Evolutionary conservation across 2,329 filamentous ascomycete species (phyloP).

Genomic region (Cordyceps javanica): DNA sequence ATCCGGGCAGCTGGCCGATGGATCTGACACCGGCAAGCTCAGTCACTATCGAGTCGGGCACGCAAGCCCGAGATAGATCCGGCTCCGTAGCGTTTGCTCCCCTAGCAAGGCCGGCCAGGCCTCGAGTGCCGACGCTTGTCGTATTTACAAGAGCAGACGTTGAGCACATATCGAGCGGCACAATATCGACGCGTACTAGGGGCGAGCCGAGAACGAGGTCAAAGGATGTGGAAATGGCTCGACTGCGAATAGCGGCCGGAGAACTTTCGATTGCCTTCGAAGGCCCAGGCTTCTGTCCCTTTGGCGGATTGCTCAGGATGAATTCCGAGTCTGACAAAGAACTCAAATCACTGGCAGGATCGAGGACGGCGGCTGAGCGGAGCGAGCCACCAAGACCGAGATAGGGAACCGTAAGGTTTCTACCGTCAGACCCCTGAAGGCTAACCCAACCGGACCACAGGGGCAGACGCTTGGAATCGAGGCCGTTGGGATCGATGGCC

Average conservation of each 20-base stretch:
- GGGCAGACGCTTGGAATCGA: constrained; percentile 1
- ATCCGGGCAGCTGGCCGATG: constrained; percentile 5
- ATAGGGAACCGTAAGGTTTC: constrained; percentile 12
- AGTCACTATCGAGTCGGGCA: neutral
- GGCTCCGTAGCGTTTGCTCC: neutral
- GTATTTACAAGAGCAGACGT: neutral
- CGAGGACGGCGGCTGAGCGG: neutral
- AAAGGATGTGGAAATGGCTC: neutral
- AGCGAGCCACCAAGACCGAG: constrained; percentile 5
- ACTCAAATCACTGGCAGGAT: neutral
- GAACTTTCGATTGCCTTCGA: neutral
- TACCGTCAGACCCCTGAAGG: constrained; percentile 12
- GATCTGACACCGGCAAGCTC: neutral
- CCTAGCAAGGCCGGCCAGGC: neutral
- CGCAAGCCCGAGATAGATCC: neutral
- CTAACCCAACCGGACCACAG: constrained; percentile 14
- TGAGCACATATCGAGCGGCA: neutral
- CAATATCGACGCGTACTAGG: neutral
- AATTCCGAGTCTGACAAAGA: neutral
- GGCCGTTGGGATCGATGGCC: neutral
- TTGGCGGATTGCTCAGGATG: neutral
- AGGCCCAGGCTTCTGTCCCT: neutral
- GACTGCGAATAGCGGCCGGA: neutral
- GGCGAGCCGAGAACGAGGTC: neutral
- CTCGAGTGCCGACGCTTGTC: neutral